Percentiles rank a stretch among this genome's conserved stretches.
Evolutionary conservation across 2,329 filamentous ascomycete genomes (phyloP).

Genomic region (Cercospora citrullina): DNA sequence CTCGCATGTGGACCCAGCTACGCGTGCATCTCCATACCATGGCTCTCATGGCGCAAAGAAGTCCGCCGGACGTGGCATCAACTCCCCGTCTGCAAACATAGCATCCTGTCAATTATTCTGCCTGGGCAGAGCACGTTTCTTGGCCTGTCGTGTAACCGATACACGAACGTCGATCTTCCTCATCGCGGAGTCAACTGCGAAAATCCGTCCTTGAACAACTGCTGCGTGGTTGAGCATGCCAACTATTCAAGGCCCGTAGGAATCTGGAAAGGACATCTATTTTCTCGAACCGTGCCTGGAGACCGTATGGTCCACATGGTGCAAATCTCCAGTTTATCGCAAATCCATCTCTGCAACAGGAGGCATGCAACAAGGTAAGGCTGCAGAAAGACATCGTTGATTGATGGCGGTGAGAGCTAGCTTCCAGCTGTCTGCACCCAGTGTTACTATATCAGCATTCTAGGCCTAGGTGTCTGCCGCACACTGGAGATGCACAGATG

Average conservation of each 20-base stretch:
- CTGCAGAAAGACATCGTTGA: background rate
- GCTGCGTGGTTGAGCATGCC: background rate
- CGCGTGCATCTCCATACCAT: background rate
- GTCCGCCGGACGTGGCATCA: background rate
- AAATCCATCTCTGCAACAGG: background rate
- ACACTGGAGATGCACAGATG: background rate
- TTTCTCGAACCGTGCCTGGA: background rate
- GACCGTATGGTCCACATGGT: background rate
- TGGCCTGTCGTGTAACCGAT: background rate
- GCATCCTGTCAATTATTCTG: background rate
- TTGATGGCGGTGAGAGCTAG: background rate
- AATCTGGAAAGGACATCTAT: background rate
- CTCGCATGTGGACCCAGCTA: background rate
- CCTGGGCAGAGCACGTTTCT: background rate
- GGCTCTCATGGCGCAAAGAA: background rate
- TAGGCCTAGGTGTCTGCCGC: background rate
- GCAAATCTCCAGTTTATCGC: background rate
- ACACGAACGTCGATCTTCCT: background rate
- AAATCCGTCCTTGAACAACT: background rate
- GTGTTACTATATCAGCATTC: background rate
- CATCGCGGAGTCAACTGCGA: background rate
- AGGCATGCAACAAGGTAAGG: background rate
- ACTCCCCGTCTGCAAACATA: background rate
- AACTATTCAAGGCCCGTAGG: background rate
- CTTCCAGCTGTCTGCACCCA: background rate